Evolutionary conservation across 2,329 filamentous ascomycete species (phyloP), one percentile per base, ranked within the genome.

Genomic region (Elsinoe necatrix): DNA sequence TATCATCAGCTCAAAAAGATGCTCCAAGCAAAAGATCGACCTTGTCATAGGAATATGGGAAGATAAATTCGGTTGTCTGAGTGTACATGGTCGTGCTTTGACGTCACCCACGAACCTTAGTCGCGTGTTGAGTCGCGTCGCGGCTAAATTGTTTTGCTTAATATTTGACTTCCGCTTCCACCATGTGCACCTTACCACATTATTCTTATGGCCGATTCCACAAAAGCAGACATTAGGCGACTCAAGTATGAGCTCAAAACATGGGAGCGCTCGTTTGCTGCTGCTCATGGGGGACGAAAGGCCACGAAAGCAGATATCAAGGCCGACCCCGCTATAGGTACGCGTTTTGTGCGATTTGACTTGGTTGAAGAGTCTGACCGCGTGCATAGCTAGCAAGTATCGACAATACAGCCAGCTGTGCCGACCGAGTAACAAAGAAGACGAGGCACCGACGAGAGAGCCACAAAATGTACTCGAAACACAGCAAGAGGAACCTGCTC

Each of bases 231-330:
- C 20, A 21, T 25, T 9, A 31, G 47, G 16, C 16, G 57, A 21
- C 73, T 90, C n/a, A 80, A 85, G n/a, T 72, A 75, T 35, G 82
- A 87, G 60, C 73, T 92, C 48, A 92, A 92, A 71, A 69, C 71
- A 61, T 93, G 87, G 83, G 88, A 93, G 67, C 81, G 75, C 61
- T 73, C 79, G 5, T 92, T 87, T 75, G 78, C 80, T 4, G 73
- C 73, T 21, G 68, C 74, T 14, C 79, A 91, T 65, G 74, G 72
- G 29, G 86, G 87, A 52, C 79, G 77, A 61, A 91, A 89, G 73
- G 84, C 87, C 3, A 75, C 78, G 51, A 79, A 86, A 57, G 80
- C 83, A n/a, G 86, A 89, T 65, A 90, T 92, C 74, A 90, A 89
- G 71, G 77, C 78, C 54, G 83, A 88, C 63, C 77, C 80, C 5